Conservation (phyloP, 176 grass and related monocot genomes). For the Oryza brachyantha region DNA sequence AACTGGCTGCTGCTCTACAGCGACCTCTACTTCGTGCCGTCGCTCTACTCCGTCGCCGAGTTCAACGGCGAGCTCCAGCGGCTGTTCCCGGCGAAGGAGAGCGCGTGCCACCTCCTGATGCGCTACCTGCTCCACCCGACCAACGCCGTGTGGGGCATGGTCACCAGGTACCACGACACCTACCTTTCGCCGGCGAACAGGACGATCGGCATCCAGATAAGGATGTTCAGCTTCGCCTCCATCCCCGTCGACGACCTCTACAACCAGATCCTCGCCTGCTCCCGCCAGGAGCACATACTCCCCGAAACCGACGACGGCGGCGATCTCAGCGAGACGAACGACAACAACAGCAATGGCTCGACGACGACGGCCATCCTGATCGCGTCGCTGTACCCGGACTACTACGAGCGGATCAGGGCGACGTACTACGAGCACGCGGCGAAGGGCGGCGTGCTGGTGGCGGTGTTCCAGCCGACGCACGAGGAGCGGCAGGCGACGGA, state of each 20-base stretch:
- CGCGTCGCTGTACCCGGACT: slow-evolving; percentile 31
- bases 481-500: slow-evolving; percentile 37
- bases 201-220: slow-evolving; percentile 53
- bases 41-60: slow-evolving; percentile 39
- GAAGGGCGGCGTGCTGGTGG: not conserved
- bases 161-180: slow-evolving; percentile 35
- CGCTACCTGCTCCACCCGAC: slow-evolving; percentile 60
- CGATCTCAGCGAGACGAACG: no score
- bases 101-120: slow-evolving; percentile 36
- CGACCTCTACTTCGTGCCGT: slow-evolving; percentile 49
- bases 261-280: slow-evolving; percentile 43
- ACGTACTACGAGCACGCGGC: slow-evolving; percentile 45
- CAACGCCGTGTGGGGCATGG: slow-evolving; percentile 48
- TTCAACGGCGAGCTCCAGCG: slow-evolving; percentile 36
- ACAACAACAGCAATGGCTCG: not conserved
- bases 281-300: slow-evolving; percentile 42
- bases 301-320: slow-evolving; percentile 2
- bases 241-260: slow-evolving; percentile 40
- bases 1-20: slow-evolving; percentile 57
- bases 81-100: slow-evolving; percentile 61
- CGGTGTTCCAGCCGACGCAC: slow-evolving; percentile 57
- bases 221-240: slow-evolving; percentile 17
- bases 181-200: slow-evolving; percentile 35
- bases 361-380: slow-evolving; percentile 42
- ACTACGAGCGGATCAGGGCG: slow-evolving; percentile 36